These are phyloP conservation scores for Butyriboletus appendiculatus DNA, from an alignment of 1,284 basidiomycete genomes.

Conservation along the genomic window DNA sequence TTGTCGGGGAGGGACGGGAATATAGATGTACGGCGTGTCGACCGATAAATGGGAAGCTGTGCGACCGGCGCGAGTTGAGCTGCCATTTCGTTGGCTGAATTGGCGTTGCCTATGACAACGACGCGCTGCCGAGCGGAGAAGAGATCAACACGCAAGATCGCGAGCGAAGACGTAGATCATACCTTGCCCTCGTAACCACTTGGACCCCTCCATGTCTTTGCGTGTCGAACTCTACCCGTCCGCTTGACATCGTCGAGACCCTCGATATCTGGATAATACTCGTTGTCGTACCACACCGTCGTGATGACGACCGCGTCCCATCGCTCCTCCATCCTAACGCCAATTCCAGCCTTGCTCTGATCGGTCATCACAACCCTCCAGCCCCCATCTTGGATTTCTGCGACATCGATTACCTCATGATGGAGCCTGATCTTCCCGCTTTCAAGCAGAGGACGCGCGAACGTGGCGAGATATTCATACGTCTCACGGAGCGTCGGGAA, in stretches of 20 bases:
- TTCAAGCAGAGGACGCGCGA: slow-evolving; percentile 36
- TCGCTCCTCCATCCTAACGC: slow-evolving; percentile 29
- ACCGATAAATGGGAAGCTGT: slow-evolving; percentile 43
- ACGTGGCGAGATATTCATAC: slow-evolving; percentile 40
- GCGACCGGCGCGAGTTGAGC: slow-evolving; percentile 42
- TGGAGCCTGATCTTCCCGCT: slow-evolving; percentile 40
- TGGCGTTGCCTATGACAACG: slow-evolving; percentile 48
- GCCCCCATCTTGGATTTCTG: slow-evolving; percentile 36
- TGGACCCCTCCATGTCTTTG: slow-evolving; percentile 43
- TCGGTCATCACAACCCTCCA: slow-evolving; percentile 45
- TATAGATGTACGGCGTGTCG: slow-evolving; percentile 41
- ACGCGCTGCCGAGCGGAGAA: slow-evolving; percentile 35
- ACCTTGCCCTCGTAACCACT: slow-evolving; percentile 43
- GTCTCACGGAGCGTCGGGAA: slow-evolving; percentile 48
- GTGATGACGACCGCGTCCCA: slow-evolving; percentile 51
- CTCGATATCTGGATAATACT: slow-evolving; percentile 42
- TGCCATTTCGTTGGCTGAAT: slow-evolving; percentile 51
- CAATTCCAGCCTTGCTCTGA: slow-evolving; percentile 32
- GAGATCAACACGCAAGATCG: background rate
- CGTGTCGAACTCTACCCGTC: slow-evolving; percentile 36
- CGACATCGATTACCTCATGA: slow-evolving; percentile 41
- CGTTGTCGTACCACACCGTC: slow-evolving; percentile 46
- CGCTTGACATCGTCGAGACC: slow-evolving; percentile 38
- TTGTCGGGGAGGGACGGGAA: slow-evolving; percentile 44
- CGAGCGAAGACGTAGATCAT: background rate